phyloP scores from a whole-genome alignment of 768 basidiomycete species.

The Leccinum variicolor region DNA sequence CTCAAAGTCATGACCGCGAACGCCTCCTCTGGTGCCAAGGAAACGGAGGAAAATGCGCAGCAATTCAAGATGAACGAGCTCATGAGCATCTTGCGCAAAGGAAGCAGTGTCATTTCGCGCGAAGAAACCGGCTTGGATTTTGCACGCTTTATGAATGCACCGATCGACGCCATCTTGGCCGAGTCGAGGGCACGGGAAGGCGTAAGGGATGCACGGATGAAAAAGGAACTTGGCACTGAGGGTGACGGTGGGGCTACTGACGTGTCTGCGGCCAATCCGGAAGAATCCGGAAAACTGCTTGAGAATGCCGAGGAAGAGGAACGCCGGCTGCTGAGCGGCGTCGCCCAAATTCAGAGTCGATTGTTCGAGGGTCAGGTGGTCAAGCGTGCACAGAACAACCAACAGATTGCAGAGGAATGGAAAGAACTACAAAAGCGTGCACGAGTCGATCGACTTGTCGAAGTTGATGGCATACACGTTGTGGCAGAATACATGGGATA shows the following conservation, averaged over 20 bases:
- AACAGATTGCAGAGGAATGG: slow-evolving; percentile 47
- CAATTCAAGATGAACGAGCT: slow-evolving; percentile 44
- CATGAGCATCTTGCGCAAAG: slow-evolving; percentile 53
- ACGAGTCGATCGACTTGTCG: slow-evolving; percentile 37
- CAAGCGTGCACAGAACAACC: slow-evolving; percentile 31
- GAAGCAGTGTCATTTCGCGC: slow-evolving; percentile 50
- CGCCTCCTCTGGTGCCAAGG: slow-evolving; percentile 15
- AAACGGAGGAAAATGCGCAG: slow-evolving; percentile 26
- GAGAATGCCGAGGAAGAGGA: slow-evolving; percentile 55
- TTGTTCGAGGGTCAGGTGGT: slow-evolving; percentile 55
- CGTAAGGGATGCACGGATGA: slow-evolving; percentile 43
- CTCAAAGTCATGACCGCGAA: slow-evolving; percentile 50
- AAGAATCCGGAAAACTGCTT: slow-evolving; percentile 29
- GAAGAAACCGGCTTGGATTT: slow-evolving; percentile 40
- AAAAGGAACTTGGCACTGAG: slow-evolving; percentile 34
- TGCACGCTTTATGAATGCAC: slow-evolving; percentile 41
- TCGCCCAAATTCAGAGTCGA: slow-evolving; percentile 56
- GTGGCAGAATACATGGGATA: slow-evolving; percentile 28
- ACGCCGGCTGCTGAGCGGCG: slow-evolving; percentile 44
- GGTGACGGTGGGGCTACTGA: not conserved
- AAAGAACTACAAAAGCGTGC: slow-evolving; percentile 43
- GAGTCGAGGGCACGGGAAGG: slow-evolving; percentile 43
- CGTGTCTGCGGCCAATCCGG: slow-evolving; percentile 9
- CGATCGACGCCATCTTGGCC: slow-evolving; percentile 42
- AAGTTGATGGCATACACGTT: slow-evolving; percentile 35